Conservation (phyloP, 768 basidiomycete species). For the Amyloporia xantha region DNA sequence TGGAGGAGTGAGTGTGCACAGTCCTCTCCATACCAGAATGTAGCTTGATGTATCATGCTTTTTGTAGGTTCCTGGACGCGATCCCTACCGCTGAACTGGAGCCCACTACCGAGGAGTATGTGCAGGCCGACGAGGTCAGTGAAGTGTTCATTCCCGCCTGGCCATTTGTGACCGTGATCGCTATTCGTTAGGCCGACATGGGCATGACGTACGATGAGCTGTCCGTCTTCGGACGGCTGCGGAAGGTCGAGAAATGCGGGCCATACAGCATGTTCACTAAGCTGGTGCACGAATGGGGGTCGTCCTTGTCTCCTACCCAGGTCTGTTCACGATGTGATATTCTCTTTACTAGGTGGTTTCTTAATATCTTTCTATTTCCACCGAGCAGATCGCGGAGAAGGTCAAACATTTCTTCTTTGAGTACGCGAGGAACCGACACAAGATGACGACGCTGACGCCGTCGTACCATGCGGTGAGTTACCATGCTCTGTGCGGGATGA, state of each 20-base stretch:
- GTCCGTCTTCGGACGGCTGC: constrained; percentile 85
- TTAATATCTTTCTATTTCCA: too few species aligned
- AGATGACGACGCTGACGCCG: constrained; percentile 96
- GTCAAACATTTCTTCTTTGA: constrained; percentile 98
- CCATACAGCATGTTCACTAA: constrained; percentile 98
- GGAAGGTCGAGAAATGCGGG: constrained; percentile 96
- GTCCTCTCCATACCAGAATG: neutral
- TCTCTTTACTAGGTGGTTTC: neutral
- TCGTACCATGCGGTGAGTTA: constrained; percentile 83
- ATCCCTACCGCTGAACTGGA: constrained; percentile 95
- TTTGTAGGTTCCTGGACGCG: constrained; percentile 79
- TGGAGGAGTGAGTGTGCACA: constrained; percentile 53
- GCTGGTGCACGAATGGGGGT: constrained; percentile 90
- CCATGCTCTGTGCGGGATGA: neutral
- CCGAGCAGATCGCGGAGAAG: constrained; percentile 81
- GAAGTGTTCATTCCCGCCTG: neutral
- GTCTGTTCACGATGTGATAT: constrained; percentile 32
- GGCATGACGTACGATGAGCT: constrained; percentile 99
- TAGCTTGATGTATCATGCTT: neutral
- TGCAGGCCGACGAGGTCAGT: constrained; percentile 89
- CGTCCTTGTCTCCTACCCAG: constrained; percentile 73
- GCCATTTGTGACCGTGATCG: neutral
- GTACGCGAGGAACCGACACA: constrained; percentile 93
- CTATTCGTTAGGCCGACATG: constrained; percentile 73
- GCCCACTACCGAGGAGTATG: constrained; percentile 89